Percentiles rank a stretch among this genome's conserved stretches.
Evolutionary conservation across 768 basidiomycete species (phyloP).

Genomic region (Tubosaeta brunneosetosa): DNA sequence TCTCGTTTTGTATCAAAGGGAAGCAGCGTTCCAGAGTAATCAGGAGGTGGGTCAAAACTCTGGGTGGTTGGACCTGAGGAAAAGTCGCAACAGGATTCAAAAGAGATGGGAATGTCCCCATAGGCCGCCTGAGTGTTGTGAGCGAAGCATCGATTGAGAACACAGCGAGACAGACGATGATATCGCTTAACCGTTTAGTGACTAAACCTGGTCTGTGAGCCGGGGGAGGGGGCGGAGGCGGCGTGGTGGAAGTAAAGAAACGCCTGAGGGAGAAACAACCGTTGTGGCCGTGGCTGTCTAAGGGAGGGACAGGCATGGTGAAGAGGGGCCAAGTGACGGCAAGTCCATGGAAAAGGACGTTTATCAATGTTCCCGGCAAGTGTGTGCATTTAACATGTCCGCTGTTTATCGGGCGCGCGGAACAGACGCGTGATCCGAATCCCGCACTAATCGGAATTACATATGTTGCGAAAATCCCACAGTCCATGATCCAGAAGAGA

Average conservation of each 20-base stretch:
- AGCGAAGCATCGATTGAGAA: not conserved
- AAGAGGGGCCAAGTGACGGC: not conserved
- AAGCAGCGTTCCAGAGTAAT: conserved; percentile 32
- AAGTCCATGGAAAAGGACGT: conserved; percentile 22
- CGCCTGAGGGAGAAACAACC: conserved; percentile 22
- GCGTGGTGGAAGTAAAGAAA: conserved; percentile 10
- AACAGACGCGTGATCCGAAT: conserved; percentile 24
- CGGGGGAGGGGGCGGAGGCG: not conserved
- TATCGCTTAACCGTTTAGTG: conserved; percentile 4
- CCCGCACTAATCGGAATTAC: conserved; percentile 27
- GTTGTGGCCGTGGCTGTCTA: conserved; percentile 19
- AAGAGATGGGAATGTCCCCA: conserved; percentile 27
- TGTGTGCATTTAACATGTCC: conserved; percentile 8
- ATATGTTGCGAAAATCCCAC: not conserved
- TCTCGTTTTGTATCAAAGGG: conserved; percentile 25
- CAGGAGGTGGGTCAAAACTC: conserved; percentile 36
- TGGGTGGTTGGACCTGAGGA: conserved; percentile 24
- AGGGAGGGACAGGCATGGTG: conserved; percentile 21
- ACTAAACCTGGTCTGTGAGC: not conserved
- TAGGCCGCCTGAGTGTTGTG: conserved; percentile 9
- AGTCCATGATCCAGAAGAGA: not conserved
- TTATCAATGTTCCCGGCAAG: conserved; percentile 28
- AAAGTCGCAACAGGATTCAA: conserved; percentile 44
- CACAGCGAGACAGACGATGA: conserved; percentile 6
- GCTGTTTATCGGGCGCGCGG: conserved; percentile 14